phyloP scores from a whole-genome alignment of 2,329 filamentous ascomycete species.

The Hymenoscyphus linearis region DNA sequence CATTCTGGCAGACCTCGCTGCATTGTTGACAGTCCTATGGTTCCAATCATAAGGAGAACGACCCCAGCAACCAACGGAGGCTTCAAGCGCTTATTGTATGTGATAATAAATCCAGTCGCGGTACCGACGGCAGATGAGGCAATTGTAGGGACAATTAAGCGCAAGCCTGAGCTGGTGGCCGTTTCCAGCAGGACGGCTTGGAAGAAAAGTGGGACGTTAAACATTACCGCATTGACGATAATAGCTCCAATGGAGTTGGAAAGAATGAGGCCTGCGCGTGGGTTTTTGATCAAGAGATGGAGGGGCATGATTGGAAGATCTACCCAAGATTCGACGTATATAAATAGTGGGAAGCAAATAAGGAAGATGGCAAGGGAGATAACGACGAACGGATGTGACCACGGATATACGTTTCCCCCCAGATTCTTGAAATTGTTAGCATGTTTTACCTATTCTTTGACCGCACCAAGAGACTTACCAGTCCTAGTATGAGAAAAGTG shows the following conservation, averaged over 20 bases:
- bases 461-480: constrained; percentile 37
- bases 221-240: constrained; percentile 50
- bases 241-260: constrained; percentile 48
- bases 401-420: constrained; percentile 59
- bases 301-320: constrained; percentile 56
- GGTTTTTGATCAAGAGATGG: constrained; percentile 42
- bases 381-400: constrained; percentile 55
- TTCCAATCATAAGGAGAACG: constrained; percentile 44
- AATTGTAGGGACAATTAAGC: constrained; percentile 59
- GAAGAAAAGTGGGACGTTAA: constrained; percentile 68
- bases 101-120: constrained; percentile 57
- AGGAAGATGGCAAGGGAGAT: constrained; percentile 44
- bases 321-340: constrained; percentile 47
- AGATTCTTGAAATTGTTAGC: constrained; percentile 41
- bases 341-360: constrained; percentile 44
- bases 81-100: constrained; percentile 53
- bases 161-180: constrained; percentile 67
- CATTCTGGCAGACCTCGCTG: constrained; percentile 45
- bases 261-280: constrained; percentile 54
- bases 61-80: constrained; percentile 51
- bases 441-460: too few species aligned
- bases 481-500: constrained; percentile 51
- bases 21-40: constrained; percentile 45
- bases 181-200: constrained; percentile 67
- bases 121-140: constrained; percentile 51